Evolutionary conservation across 352 stramenopile species (phyloP).

Genomic region (Phytophthora podocarpi): DNA sequence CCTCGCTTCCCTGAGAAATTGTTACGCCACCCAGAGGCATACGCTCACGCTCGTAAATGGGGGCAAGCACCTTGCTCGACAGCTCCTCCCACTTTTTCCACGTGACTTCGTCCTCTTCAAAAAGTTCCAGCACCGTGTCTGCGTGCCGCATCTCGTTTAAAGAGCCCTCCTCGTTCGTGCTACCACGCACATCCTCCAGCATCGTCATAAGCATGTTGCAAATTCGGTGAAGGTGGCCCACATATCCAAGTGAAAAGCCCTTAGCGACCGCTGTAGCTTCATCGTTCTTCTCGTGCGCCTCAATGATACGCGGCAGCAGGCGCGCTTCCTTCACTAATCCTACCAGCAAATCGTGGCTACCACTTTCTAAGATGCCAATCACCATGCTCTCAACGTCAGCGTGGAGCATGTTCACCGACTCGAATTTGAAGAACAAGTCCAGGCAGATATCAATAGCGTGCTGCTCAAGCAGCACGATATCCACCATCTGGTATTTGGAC

Average conservation of each 20-base stretch:
- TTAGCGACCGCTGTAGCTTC: slow-evolving; percentile 58
- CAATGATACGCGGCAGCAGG: slow-evolving; percentile 72
- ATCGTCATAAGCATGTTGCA: slow-evolving; percentile 88
- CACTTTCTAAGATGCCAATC: slow-evolving; percentile 82
- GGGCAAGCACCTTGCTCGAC: slow-evolving; percentile 63
- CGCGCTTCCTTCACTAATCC: slow-evolving; percentile 80
- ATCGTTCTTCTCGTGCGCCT: slow-evolving; percentile 82
- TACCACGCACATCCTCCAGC: slow-evolving; percentile 73
- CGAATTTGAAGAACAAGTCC: slow-evolving; percentile 89
- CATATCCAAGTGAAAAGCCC: slow-evolving; percentile 77
- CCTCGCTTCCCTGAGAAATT: slow-evolving; percentile 57
- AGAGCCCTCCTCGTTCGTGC: slow-evolving; percentile 57
- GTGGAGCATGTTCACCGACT: slow-evolving; percentile 89
- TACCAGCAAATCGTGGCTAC: slow-evolving; percentile 71
- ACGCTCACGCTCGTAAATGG: slow-evolving; percentile 82
- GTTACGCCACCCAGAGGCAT: slow-evolving; percentile 73
- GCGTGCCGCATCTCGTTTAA: slow-evolving; percentile 89
- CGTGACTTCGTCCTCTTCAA: slow-evolving; percentile 73
- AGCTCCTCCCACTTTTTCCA: slow-evolving; percentile 87
- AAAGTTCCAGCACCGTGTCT: slow-evolving; percentile 78
- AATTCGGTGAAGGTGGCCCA: slow-evolving; percentile 85
- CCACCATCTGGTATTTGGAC: slow-evolving; percentile 84
- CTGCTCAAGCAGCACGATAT: slow-evolving; percentile 65
- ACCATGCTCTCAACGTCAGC: slow-evolving; percentile 88
- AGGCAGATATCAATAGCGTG: slow-evolving; percentile 77